Conservation (phyloP, 2,329 filamentous ascomycete species). For the Phyllosticta citribraziliensis region DNA sequence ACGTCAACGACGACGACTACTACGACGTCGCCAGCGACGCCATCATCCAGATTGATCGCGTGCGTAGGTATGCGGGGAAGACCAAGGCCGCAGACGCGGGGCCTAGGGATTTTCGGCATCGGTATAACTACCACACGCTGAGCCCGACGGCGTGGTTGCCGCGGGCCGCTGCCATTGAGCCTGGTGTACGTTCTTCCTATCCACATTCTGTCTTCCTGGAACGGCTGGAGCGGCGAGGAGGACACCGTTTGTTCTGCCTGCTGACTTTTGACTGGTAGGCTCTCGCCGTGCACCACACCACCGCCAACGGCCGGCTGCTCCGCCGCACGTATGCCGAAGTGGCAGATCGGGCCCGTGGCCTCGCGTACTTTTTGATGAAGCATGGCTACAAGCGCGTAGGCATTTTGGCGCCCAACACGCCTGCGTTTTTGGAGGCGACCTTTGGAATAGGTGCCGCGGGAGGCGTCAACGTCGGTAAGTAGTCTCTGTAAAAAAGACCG, state of each 20-base stretch:
- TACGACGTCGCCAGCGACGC: background rate
- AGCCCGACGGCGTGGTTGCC: constrained; percentile 82
- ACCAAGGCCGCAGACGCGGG: background rate
- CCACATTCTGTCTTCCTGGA: no score
- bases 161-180: constrained; percentile 79
- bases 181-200: constrained; percentile 41
- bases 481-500: background rate
- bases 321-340: constrained; percentile 71
- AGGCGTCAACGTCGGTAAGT: constrained; percentile 57
- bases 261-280: constrained; percentile 37
- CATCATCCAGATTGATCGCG: background rate
- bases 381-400: constrained; percentile 68
- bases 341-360: constrained; percentile 73
- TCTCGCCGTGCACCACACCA: constrained; percentile 76
- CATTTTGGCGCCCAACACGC: constrained; percentile 83
- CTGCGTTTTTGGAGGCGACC: constrained; percentile 83
- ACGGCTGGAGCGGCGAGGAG: background rate
- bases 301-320: constrained; percentile 63
- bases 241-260: background rate
- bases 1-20: constrained; percentile 43
- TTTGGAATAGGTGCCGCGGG: constrained; percentile 80
- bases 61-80: background rate
- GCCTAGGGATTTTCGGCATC: constrained; percentile 33
- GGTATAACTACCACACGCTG: constrained; percentile 61
- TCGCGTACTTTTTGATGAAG: constrained; percentile 79